phyloP scores from a whole-genome alignment of 208 protist species.

The Leishmania braziliensis region DNA sequence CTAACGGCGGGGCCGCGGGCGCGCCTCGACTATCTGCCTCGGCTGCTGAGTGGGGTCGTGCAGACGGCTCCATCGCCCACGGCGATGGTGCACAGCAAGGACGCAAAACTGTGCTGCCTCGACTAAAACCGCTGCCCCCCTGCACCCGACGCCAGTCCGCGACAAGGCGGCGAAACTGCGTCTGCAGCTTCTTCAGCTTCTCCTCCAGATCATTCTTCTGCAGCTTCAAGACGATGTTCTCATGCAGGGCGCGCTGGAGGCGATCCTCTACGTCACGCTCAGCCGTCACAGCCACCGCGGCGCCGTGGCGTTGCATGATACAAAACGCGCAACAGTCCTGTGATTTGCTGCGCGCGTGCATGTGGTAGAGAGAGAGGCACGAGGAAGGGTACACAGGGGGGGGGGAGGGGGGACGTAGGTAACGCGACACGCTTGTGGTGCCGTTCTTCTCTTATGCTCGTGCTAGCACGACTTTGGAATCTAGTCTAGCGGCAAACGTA shows the following conservation, averaged over 20 bases:
- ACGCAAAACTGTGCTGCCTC: not conserved
- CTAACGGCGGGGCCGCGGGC: not conserved
- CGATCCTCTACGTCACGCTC: conserved; percentile 51
- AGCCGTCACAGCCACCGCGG: conserved; percentile 8
- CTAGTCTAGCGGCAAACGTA: not conserved
- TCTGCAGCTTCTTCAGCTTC: conserved; percentile 68
- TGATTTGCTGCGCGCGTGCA: not conserved
- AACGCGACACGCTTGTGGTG: not conserved
- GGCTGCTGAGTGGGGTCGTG: conserved; percentile 2
- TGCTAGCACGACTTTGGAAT: not conserved
- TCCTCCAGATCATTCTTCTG: conserved; percentile 58
- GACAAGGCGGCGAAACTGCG: conserved; percentile 77
- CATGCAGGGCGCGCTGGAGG: conserved; percentile 71
- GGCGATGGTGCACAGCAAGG: not conserved
- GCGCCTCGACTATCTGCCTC: conserved; percentile 1
- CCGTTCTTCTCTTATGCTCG: not conserved
- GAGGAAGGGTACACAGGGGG: not conserved
- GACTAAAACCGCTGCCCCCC: not conserved
- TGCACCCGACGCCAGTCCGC: conserved; percentile 45
- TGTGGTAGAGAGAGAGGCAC: not conserved
- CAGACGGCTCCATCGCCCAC: not conserved
- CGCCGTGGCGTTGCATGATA: conserved; percentile 23
- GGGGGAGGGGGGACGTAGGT: not conserved
- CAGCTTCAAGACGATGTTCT: conserved; percentile 66
- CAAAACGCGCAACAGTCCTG: not conserved